Percentiles rank a stretch among this genome's conserved stretches.
These are phyloP conservation scores for Nakazawaea anatomiae DNA, from an alignment of 805 yeast species.

Conservation along the genomic window DNA sequence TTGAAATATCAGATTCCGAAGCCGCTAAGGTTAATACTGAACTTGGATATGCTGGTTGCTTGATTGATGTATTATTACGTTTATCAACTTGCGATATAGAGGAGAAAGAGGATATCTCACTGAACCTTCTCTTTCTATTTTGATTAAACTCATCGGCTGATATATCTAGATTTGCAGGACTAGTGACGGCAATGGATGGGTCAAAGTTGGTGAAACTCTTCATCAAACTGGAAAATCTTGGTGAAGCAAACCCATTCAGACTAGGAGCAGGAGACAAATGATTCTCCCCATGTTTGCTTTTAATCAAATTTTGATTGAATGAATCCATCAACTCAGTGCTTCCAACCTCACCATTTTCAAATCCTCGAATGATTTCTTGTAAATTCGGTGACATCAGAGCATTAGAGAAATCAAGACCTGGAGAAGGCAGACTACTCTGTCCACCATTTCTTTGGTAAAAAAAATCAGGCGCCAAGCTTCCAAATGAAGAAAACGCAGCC, in stretches of 20 bases:
- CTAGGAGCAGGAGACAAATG: not conserved
- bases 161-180: conserved; percentile 19
- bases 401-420: not conserved
- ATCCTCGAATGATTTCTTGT: conserved; percentile 2
- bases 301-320: conserved; percentile 1
- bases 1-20: not conserved
- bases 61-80: not conserved
- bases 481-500: not conserved
- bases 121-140: conserved; percentile 5
- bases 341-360: not conserved
- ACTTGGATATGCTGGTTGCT: conserved; percentile 2
- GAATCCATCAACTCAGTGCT: not conserved
- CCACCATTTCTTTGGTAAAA: not conserved
- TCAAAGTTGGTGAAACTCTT: conserved; percentile 23
- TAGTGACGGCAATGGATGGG: conserved; percentile 15
- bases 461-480: not conserved
- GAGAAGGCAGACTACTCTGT: conserved; percentile 2
- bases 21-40: not conserved
- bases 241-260: conserved; percentile 13
- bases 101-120: conserved; percentile 2
- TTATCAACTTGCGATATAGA: not conserved
- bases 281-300: not conserved
- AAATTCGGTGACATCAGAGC: conserved; percentile 2
- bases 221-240: conserved; percentile 21
- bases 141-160: conserved; percentile 6